Base-by-base conservation (phyloP, 2,329 filamentous ascomycete species). In the Apiospora saccharicola region DNA sequence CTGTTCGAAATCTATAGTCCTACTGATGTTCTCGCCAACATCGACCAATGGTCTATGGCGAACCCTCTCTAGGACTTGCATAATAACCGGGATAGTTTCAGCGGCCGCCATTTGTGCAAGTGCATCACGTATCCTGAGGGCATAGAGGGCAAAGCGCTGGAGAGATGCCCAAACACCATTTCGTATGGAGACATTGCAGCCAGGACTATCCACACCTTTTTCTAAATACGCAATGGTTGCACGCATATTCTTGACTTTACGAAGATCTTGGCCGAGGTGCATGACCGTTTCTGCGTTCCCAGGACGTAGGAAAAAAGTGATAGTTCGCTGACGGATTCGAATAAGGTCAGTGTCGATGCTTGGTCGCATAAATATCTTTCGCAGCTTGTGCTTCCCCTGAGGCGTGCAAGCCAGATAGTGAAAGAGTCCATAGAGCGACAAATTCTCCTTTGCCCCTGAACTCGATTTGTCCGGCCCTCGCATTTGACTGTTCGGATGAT, bases 391-490 rank as follows among this genome's bases (percentile, higher is more conserved):
- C 76, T 90, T 94, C 0, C 96, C 96, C 80, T 98, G 95, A 0
- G 93, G 88, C 4, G 95, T 98, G 71, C 88, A 88, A 37, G 93
- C 91, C 43, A 96, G 84, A 71, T 90, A 86, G 72, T 92, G 90
- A 74, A 98, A 97, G 0, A 98, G 84, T 0, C 94, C 95, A 80
- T 93, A 98, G 0, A 98, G 84, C 0, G 94, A 98, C 1, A 96
- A 86, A 22, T 90, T 93, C 82, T 97, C 95, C 80, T 96, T 98
- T 0, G 89, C 88, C 26, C 89, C 91, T 1, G 88, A 90, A 37
- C 85, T 87, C 43, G 86, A 86, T 75, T 85, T 89, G 8, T 87
- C 88, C 3, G 91, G 90, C 0, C 93, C 93, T 82, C 93, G 92
- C 76, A 92, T 93, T 74, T 96, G 93, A 68, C 89, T 91, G 78